Evolutionary conservation across 139 green algal genomes (phyloP), one percentile per base, ranked within the genome.

Genomic region (Auxenochlorella protothecoides): DNA sequence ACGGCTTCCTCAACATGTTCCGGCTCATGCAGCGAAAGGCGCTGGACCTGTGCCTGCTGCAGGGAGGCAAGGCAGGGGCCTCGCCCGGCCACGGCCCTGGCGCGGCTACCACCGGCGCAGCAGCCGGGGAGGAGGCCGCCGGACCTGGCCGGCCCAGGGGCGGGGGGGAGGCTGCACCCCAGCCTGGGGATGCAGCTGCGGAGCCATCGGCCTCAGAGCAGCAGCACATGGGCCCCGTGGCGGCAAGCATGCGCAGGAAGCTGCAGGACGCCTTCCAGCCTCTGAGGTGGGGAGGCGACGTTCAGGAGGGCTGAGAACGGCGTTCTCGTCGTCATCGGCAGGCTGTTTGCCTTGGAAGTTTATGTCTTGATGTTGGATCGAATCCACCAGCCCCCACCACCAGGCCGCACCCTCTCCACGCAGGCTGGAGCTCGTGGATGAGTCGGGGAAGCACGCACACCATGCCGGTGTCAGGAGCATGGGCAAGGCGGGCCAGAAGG

Each of bases 1-100:
- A 99, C 82, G 95, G 95, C 65, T 99, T 97, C 80, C 81, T 97
- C 16, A 97, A 97, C 84, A 97, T 97, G 90, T 90, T 97, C 73
- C 76, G 79, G 59, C 79, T 96, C 11, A 97, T 98, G 89, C 92
- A 97, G 80, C 85, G 84, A 62, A 91, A 89, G 72, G 83, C 84
- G 13, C 60, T 91, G 15, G 81, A 87, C 51, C 68, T 93, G 4
- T 66, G 78, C 53, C 27, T 77, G 54, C 52, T 72, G 68, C 66
- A 76, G 57, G 13, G 51, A 13, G 53, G 53, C 27, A 27, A 65
- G 44, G 9, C 3, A 52, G 70, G 53, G 62, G 70, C 70, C 27
- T 62, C n/a, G 54, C 27, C 27, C 27, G 27, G 27, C 27, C 27
- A 44, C 1, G 27, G 27, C 27, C 0, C 27, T 44, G 27, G 27